Evolutionary conservation across 2,329 filamentous ascomycete genomes (phyloP), one percentile per base, ranked within the genome.

Genomic region (Geosmithia morbida): DNA sequence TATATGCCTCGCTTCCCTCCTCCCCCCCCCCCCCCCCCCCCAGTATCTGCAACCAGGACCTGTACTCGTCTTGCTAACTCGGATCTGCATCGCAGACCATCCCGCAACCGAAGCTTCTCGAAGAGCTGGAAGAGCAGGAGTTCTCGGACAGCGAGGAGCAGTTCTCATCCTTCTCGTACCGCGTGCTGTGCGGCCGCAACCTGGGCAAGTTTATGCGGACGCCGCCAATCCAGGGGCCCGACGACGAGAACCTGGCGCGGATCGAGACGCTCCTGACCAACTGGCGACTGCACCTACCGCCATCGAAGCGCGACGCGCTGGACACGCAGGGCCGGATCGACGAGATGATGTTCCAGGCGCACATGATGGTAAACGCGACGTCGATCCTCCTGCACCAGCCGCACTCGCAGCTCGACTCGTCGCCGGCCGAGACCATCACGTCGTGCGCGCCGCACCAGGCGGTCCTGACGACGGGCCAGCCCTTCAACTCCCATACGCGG

Each of bases 321-420:
- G 41, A 79, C 50, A 74, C 76, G 51, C 77, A 83, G 54, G 82
- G 86, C 30, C 74, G 79, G 47, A 71, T 89, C 11, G 89, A 96
- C 59, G 87, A 94, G 64, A 83, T 94, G 75, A 81, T 95, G 63
- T 94, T 95, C 65, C 87, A 94, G 61, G 88, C 86, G 1, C 83
- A 86, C 52, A 90, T 94, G 78, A 85, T 94, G 56, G 74, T 68
- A 30, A 66, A 77, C 51, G 73, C 74, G 7, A 77, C 74, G 50
- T 74, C 81, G 1, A 86, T 92, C 55, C 77, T 88, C 53, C 73
- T 92, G 17, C 85, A 92, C 59, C 83, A 89, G 53, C 85, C 85
- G 8, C 77, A 83, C 48, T 89, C 85, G 3, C 83, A 87, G 55
- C 72, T 90, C 17, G 81, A 84, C 61, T 76, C 71, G 22, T 77